Conservation (phyloP, 345 rosid genomes). For the Eucalyptus urophylla region DNA sequence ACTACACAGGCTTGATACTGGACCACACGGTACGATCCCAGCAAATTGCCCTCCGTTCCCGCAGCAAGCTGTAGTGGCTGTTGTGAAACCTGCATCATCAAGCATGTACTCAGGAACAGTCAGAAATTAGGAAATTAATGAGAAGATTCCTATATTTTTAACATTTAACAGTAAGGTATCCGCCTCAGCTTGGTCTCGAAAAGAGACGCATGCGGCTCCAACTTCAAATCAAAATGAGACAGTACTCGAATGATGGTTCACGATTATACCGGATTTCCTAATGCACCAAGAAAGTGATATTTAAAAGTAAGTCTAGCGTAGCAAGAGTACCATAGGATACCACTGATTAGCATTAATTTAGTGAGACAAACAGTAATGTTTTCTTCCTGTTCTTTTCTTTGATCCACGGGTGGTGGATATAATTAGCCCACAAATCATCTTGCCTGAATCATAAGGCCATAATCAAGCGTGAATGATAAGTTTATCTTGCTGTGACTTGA, state of each 20-base stretch:
- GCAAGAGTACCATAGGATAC: not conserved
- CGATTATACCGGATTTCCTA: not conserved
- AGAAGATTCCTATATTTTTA: not conserved
- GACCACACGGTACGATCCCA: slow-evolving; percentile 89
- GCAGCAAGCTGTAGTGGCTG: slow-evolving; percentile 71
- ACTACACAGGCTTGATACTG: slow-evolving; percentile 49
- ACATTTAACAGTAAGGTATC: not conserved
- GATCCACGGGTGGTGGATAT: not conserved
- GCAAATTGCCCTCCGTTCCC: slow-evolving; percentile 76
- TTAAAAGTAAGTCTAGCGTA: not conserved
- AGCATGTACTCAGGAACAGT: not conserved
- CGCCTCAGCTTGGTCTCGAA: not conserved
- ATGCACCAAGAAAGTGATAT: not conserved
- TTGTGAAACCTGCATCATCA: slow-evolving; percentile 6
- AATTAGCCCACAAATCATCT: not conserved
- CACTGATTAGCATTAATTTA: not conserved
- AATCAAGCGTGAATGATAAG: not conserved
- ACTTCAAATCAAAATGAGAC: not conserved
- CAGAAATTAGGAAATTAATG: not conserved
- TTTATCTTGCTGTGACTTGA: not conserved
- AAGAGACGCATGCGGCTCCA: not conserved
- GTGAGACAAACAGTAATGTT: not conserved
- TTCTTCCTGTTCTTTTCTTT: not conserved
- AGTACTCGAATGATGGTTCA: not conserved
- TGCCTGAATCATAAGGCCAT: not conserved